Evolutionary conservation across 768 basidiomycete genomes (phyloP), one percentile per base, ranked within the genome.

Genomic region (Hygrocybe punicea): DNA sequence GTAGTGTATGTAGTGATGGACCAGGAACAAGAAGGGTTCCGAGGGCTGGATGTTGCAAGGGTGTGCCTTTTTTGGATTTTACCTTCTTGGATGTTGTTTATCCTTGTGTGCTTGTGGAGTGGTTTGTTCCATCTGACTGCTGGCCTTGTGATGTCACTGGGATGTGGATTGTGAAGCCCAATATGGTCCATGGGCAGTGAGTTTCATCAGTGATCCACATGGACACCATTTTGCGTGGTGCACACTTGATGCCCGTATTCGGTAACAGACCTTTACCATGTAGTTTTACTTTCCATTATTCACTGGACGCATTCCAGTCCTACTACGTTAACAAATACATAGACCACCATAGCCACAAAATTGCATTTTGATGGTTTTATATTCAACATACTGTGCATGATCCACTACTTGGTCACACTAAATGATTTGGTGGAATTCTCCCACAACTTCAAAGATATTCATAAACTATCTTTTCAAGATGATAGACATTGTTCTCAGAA

Each of bases 91-190:
- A 48, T 1, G 48, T 9, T 1, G 17, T 23, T 2, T 69, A 67
- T 29, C 58, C 63, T 9, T 75, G 73, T 49, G 71, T 72, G 0
- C 60, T 74, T 8, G 65, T 75, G 4, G 40, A 68, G 2, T 75
- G 74, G 74, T 71, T 69, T 44, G 37, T 58, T 4, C 57, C 51
- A 1, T 37, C 60, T 10, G 63, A 57, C 5, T 49, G 62, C 3
- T 17, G 45, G 11, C 72, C 72, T 4, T 65, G 71, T 60, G n/a
- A 23, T 1, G 60, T 64, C 14, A 74, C 72, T 1, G 68, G 70
- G 35, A 62, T 66, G 62, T 69, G 67, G 67, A 53, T 56, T 4
- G 66, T 67, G 11, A 21, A 60, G 35, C 58, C 58, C 1, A 62
- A 69, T 29, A 19, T 42, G 1, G 37, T 44, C 19, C 23, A 45